phyloP scores from a whole-genome alignment of 2,329 filamentous ascomycete species.

The Pseudocercospora macadamiae region DNA sequence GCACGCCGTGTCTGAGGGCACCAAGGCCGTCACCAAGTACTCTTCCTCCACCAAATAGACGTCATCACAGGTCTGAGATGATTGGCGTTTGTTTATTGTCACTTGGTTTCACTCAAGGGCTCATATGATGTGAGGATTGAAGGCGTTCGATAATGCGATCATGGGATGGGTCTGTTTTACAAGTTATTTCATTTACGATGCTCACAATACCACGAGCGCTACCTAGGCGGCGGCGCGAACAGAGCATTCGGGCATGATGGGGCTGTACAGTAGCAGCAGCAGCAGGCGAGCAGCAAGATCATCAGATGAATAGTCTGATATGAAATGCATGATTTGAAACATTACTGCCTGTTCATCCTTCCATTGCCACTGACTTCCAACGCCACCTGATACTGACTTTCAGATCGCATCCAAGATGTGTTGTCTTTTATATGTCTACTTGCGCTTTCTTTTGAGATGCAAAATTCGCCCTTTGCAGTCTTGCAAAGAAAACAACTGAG shows the following conservation, averaged over 20 bases:
- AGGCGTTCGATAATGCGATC: slow-evolving; percentile 55
- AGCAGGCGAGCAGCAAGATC: slow-evolving; percentile 32
- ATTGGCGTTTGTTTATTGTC: slow-evolving; percentile 47
- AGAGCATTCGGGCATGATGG: slow-evolving; percentile 27
- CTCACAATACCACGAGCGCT: slow-evolving; percentile 35
- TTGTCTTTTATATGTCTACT: background rate
- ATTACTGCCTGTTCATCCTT: slow-evolving; percentile 17
- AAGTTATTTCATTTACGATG: slow-evolving; percentile 31
- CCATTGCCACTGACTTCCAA: slow-evolving; percentile 7
- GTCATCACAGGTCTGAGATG: slow-evolving; percentile 40
- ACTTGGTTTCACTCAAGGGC: slow-evolving; percentile 21
- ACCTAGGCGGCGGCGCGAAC: slow-evolving; percentile 27
- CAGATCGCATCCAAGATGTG: background rate
- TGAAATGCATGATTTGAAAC: slow-evolving; percentile 40
- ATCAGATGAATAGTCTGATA: slow-evolving; percentile 33
- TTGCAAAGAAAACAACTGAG: background rate
- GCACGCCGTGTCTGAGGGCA: slow-evolving; percentile 99
- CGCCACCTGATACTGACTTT: slow-evolving; percentile 5
- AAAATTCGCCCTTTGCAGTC: background rate
- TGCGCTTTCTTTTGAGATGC: background rate
- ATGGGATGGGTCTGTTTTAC: slow-evolving; percentile 49
- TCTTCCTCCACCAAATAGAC: slow-evolving; percentile 98
- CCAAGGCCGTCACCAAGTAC: slow-evolving; percentile 99
- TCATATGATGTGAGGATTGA: slow-evolving; percentile 27
- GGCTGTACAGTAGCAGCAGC: slow-evolving; percentile 42